phyloP scores from a whole-genome alignment of 164 flowering plant genomes.

The Nelumbo lutea region DNA sequence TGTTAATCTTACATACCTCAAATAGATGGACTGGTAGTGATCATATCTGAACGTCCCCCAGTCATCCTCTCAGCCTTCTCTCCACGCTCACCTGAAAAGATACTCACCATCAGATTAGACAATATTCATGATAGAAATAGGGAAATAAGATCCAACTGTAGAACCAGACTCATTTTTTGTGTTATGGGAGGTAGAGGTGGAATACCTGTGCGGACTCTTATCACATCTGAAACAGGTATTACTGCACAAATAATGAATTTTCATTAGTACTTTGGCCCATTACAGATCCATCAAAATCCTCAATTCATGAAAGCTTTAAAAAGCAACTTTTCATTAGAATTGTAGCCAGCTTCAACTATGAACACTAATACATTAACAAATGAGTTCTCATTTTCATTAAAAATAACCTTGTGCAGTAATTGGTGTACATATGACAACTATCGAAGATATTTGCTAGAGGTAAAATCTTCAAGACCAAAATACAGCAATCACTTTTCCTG shows the following conservation, averaged over 20 bases:
- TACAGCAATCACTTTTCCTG: too few relatives aligned
- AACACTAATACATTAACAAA: too few relatives aligned
- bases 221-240: slow-evolving; percentile 75
- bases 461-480: too few relatives aligned
- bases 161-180: too few relatives aligned
- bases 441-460: too few relatives aligned
- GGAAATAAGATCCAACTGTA: too few relatives aligned
- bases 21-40: slow-evolving; percentile 14
- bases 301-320: too few relatives aligned
- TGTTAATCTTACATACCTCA: slow-evolving; percentile 7
- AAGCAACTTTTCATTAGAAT: too few relatives aligned
- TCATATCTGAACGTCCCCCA: slow-evolving; percentile 69
- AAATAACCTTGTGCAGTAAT: too few relatives aligned
- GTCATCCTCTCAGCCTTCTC: slow-evolving; percentile 82
- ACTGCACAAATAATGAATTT: slow-evolving; percentile 48
- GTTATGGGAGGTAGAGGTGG: background rate
- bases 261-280: slow-evolving; percentile 1
- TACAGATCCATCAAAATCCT: background rate
- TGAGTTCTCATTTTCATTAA: too few relatives aligned
- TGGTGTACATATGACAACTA: too few relatives aligned
- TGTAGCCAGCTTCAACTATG: too few relatives aligned
- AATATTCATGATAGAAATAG: background rate
- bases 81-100: slow-evolving; percentile 75
- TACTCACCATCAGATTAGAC: background rate
- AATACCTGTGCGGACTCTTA: slow-evolving; percentile 91